A percentile compares a stretch with the other conserved stretches of the same genome.
phyloP scores from a whole-genome alignment of 768 basidiomycete genomes.

The Leccinum subgranulosum region DNA sequence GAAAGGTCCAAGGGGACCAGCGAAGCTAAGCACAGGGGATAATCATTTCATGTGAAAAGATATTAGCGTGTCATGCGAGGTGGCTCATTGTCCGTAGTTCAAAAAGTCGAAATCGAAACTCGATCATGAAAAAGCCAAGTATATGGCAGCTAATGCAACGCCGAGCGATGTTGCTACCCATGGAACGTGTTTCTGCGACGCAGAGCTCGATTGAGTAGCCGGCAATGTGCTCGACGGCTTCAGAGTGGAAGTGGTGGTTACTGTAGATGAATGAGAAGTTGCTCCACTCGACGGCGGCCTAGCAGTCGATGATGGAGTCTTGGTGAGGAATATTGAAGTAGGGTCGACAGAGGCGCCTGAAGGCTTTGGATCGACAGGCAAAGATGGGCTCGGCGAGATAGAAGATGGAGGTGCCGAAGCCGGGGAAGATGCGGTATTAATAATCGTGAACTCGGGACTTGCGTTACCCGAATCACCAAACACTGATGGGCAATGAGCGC shows the following conservation, averaged over 20 bases:
- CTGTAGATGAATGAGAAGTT: constrained; percentile 1
- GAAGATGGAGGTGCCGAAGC: constrained; percentile 10
- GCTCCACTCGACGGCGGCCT: background rate
- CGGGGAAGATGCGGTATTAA: constrained; percentile 56
- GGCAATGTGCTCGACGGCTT: constrained; percentile 4
- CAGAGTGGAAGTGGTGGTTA: constrained; percentile 2
- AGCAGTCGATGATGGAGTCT: background rate
- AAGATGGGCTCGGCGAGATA: background rate
- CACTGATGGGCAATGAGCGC: constrained; percentile 16
- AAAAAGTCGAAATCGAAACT: constrained; percentile 7
- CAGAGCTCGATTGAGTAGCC: constrained; percentile 20
- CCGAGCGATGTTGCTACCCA: constrained; percentile 12
- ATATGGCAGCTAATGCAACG: constrained; percentile 14
- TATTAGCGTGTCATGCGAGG: constrained; percentile 8
- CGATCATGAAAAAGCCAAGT: constrained; percentile 19
- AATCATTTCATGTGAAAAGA: constrained; percentile 6
- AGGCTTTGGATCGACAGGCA: background rate
- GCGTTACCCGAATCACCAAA: constrained; percentile 42
- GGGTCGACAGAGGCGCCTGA: background rate
- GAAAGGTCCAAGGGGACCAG: background rate
- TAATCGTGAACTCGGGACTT: constrained; percentile 39
- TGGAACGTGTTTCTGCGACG: constrained; percentile 24
- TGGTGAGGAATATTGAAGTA: background rate
- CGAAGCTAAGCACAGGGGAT: constrained; percentile 18
- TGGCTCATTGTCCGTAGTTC: constrained; percentile 9